Base-by-base conservation (phyloP, 805 yeast species). In the Metschnikowia baotianmanensis region DNA sequence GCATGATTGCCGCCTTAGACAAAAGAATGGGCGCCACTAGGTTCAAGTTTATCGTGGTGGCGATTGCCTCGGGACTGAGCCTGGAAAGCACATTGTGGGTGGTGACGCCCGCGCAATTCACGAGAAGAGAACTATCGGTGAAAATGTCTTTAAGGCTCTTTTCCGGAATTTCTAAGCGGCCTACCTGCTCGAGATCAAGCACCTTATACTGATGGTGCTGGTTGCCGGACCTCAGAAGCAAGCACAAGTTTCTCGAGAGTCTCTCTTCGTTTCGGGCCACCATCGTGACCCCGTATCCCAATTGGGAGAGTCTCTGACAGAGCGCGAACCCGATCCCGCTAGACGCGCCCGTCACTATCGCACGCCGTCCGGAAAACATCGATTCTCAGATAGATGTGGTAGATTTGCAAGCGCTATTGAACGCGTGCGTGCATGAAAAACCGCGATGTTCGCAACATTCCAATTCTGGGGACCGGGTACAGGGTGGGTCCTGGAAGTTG, bases 71-170 rank as follows among this genome's bases (percentile, higher is more conserved):
- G 0, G 59, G 55, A 2, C 69, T 46, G 1, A 80, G 70, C 17
- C 66, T 53, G 16, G 74, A 50, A 3, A 85, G 58, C 19, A 86
- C 62, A 2, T 72, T 62, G 21, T 72, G 65, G 48, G 81, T 87
- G 4, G 88, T 67, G 1, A 79, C 51, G 0, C 96, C 87, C 0
- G 86, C 86, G 58, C 90, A 62, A 51, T 83, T 83, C 17, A 83
- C 66, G 13, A 83, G 62, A 2, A 79, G 69, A 22, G 74, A 67
- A 5, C 67, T 58, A 0, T 59, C 57, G 27, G 67, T 57, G 34
- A 73, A 59, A 3, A 56, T 42, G 32, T 57, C 32, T 23, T 28
- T 30, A 20, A 59, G 24, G 8, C 6, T 26, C n/a, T 34, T 43
- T 35, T 39, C 20, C 31, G 36, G 5, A 7, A 6, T 11, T 2